A percentile compares a stretch with the other conserved stretches of the same genome.
phyloP scores from a whole-genome alignment of 129 eudicot genomes.

The Calendula officinalis region DNA sequence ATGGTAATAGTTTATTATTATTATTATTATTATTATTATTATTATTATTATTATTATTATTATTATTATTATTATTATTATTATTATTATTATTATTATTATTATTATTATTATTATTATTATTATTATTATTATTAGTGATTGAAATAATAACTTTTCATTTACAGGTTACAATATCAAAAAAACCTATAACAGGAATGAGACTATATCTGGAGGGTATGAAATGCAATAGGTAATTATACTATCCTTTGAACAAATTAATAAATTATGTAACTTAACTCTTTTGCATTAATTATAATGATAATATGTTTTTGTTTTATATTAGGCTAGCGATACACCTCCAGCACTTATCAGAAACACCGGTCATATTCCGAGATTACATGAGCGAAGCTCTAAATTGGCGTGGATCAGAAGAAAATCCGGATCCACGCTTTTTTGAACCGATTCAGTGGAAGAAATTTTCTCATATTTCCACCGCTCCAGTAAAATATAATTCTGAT shows the following conservation, averaged over 20 bases:
- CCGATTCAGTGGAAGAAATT: slow-evolving; percentile 71
- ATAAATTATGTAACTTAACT: not conserved
- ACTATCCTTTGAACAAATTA: not conserved
- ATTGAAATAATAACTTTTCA: not conserved
- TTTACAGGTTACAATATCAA: slow-evolving; percentile 57
- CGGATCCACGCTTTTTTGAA: slow-evolving; percentile 49
- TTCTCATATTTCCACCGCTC: slow-evolving; percentile 74
- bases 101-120: too few relatives aligned
- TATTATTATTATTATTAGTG: too few relatives aligned
- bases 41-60: too few relatives aligned
- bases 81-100: too few relatives aligned
- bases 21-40: too few relatives aligned
- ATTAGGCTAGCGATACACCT: slow-evolving; percentile 83
- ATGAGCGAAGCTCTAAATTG: slow-evolving; percentile 42
- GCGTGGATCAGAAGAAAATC: slow-evolving; percentile 67
- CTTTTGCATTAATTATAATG: not conserved
- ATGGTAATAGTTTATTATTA: not conserved
- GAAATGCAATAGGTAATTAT: slow-evolving; percentile 66
- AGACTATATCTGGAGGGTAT: slow-evolving; percentile 82
- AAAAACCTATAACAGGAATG: slow-evolving; percentile 83
- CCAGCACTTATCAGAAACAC: slow-evolving; percentile 68
- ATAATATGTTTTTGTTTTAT: not conserved
- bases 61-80: too few relatives aligned
- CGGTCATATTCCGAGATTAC: slow-evolving; percentile 51
- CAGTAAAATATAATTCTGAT: slow-evolving; percentile 58